Evolutionary conservation across 441 rosid species (phyloP).

Genomic region (Populus tomentosa): DNA sequence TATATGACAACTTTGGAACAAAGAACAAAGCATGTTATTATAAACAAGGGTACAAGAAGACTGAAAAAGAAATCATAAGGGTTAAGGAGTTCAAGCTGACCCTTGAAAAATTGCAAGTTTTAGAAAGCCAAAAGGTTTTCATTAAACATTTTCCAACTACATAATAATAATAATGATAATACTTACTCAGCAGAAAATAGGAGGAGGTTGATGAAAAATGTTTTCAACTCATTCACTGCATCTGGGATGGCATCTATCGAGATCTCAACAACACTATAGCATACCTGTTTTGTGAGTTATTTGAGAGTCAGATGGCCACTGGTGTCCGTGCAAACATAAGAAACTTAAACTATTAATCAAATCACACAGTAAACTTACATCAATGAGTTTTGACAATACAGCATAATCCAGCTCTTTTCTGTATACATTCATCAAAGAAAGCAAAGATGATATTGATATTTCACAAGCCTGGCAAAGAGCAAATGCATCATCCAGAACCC

Average conservation of each 20-base stretch:
- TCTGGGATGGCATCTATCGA: conserved; percentile 28
- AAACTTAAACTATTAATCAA: not conserved
- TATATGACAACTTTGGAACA: not conserved
- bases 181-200: conserved; percentile 29
- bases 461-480: conserved; percentile 30
- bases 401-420: conserved; percentile 21
- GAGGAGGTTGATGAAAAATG: conserved; percentile 25
- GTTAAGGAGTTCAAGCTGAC: too few species aligned
- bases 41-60: not conserved
- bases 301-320: not conserved
- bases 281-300: conserved; percentile 19
- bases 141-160: not conserved
- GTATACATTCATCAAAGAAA: conserved; percentile 27
- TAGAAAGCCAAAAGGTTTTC: too few species aligned
- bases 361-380: conserved; percentile 13
- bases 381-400: conserved; percentile 28
- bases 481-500: conserved; percentile 35
- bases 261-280: conserved; percentile 23
- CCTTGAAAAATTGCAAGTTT: too few species aligned
- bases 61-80: not conserved
- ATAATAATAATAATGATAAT: too few species aligned
- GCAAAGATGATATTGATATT: conserved; percentile 27
- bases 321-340: not conserved
- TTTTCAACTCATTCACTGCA: conserved; percentile 24
- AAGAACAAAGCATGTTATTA: not conserved